phyloP scores from a whole-genome alignment of 2,329 filamentous ascomycete genomes.

The Aureobasidium lini region DNA sequence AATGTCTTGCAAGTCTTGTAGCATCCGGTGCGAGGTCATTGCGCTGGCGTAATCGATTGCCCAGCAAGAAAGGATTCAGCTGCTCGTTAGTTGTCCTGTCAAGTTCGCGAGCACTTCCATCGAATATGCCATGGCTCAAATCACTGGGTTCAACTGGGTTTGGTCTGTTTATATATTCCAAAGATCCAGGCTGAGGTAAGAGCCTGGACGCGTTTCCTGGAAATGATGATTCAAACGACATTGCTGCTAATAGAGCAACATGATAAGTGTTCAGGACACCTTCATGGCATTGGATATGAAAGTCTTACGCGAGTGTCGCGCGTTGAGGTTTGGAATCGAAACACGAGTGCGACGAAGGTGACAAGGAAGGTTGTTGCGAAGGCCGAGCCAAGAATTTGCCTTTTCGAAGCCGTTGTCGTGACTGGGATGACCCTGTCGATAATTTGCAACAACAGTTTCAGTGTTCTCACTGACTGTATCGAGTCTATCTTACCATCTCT shows the following conservation, averaged over 20 bases:
- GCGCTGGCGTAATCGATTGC: constrained; percentile 11
- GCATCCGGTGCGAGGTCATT: constrained; percentile 3
- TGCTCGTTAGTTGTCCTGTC: constrained; percentile 22
- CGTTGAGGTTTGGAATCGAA: neutral
- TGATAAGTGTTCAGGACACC: neutral
- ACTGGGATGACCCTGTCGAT: neutral
- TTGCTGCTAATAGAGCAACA: neutral
- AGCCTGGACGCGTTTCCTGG: neutral
- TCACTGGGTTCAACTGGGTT: constrained; percentile 30
- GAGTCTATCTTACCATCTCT: too few species aligned
- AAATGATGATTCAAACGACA: neutral
- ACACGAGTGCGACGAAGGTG: neutral
- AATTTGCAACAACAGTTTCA: neutral
- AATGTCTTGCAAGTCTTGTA: neutral
- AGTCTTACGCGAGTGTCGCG: neutral
- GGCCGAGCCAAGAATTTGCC: neutral
- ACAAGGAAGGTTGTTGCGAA: neutral
- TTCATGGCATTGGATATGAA: neutral
- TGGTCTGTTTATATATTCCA: constrained; percentile 27
- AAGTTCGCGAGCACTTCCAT: constrained; percentile 21
- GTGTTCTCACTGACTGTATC: too few species aligned
- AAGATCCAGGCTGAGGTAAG: constrained; percentile 7
- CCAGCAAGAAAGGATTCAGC: constrained; percentile 21
- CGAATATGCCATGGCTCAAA: constrained; percentile 26
- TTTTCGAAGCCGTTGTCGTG: neutral